Percentiles rank a stretch among this genome's conserved stretches.
phyloP scores from a whole-genome alignment of 176 grass and related monocot species.

The Rhynchospora breviuscula region DNA sequence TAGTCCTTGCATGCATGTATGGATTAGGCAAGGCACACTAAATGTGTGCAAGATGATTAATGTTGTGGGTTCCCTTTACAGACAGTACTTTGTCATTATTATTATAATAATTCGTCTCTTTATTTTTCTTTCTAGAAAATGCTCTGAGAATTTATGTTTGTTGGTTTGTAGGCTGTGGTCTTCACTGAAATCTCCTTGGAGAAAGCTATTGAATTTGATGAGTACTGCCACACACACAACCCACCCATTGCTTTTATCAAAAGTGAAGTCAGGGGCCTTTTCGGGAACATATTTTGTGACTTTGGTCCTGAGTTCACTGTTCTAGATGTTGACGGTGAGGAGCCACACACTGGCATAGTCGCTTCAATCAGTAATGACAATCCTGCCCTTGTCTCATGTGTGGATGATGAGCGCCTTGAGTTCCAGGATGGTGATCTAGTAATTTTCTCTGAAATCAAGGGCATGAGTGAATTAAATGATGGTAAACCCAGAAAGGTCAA shows the following conservation, averaged over 20 bases:
- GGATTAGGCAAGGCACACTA: neutral
- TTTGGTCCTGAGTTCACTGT: slow-evolving; percentile 46
- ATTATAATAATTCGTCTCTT: neutral
- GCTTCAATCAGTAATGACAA: slow-evolving; percentile 47
- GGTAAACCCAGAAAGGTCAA: slow-evolving; percentile 33
- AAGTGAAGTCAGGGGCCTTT: slow-evolving; percentile 47
- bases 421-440: slow-evolving; percentile 52
- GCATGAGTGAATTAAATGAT: slow-evolving; percentile 39
- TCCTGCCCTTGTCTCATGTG: slow-evolving; percentile 39
- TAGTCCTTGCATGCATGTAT: neutral
- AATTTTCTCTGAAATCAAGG: slow-evolving; percentile 41
- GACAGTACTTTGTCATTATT: neutral
- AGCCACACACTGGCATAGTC: slow-evolving; percentile 47
- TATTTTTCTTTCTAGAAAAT: neutral
- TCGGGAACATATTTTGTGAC: slow-evolving; percentile 43
- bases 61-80: neutral
- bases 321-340: slow-evolving; percentile 41
- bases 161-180: slow-evolving; percentile 34
- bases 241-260: slow-evolving; percentile 46
- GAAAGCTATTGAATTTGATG: slow-evolving; percentile 43
- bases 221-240: slow-evolving; percentile 39
- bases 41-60: neutral
- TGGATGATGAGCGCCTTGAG: slow-evolving; percentile 48
- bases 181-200: slow-evolving; percentile 45
- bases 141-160: neutral